These are phyloP conservation scores for Ustilago esculenta DNA, from an alignment of 1,284 basidiomycete genomes.

Conservation along the genomic window DNA sequence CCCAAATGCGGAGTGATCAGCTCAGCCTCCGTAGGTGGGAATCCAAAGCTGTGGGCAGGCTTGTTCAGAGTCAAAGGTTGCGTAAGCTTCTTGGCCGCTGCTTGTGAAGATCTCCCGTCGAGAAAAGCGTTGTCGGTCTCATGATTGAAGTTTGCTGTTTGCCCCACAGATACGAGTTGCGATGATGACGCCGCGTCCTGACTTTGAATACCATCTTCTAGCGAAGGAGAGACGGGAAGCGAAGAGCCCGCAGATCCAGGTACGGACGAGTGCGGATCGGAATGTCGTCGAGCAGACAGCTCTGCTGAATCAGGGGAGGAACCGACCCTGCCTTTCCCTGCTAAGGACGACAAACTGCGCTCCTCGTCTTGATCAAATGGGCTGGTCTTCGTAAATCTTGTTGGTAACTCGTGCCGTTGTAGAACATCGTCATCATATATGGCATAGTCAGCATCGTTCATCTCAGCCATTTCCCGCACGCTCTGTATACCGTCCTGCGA, in stretches of 20 bases:
- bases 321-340: too few species aligned
- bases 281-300: background rate
- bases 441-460: slow-evolving; percentile 2
- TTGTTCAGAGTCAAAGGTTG: background rate
- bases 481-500: slow-evolving; percentile 1
- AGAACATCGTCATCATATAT: background rate
- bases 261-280: background rate
- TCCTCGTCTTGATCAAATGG: background rate
- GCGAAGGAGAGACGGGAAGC: too few species aligned
- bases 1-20: slow-evolving; percentile 4
- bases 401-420: background rate
- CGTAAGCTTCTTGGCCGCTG: slow-evolving; percentile 7
- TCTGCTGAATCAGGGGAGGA: background rate
- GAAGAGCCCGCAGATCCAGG: too few species aligned
- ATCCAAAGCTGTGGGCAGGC: slow-evolving; percentile 2
- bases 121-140: too few species aligned
- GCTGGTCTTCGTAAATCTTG: background rate
- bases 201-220: too few species aligned
- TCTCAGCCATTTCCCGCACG: slow-evolving; percentile 5
- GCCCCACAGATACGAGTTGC: too few species aligned
- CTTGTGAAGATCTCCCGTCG: background rate
- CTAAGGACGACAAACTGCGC: background rate
- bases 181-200: too few species aligned
- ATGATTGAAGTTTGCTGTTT: too few species aligned
- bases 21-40: background rate